Evolutionary conservation across 2,329 filamentous ascomycete species (phyloP), one percentile per base, ranked within the genome.

Genomic region (Neofusicoccum sp.): DNA sequence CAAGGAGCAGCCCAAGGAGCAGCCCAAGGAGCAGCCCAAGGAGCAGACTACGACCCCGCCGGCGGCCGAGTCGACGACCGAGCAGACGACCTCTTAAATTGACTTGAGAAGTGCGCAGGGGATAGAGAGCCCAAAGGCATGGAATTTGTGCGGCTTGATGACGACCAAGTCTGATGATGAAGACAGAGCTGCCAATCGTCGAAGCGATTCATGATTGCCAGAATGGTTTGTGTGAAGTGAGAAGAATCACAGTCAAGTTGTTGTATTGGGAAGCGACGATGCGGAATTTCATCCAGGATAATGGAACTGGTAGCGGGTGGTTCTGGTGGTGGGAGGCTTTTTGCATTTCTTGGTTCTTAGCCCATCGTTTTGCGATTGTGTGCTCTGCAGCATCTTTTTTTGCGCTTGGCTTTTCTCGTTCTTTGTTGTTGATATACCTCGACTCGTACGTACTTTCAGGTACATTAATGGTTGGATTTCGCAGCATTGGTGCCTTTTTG

Each of bases 271-370:
- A 43, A 43, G 51, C 33, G 51, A 43, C 28, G 24, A 26, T n/a
- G 47, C 11, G 38, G 6, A 31, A 33, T 40, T 54, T 33, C 28
- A 36, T 33, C 36, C 16, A 33, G 38, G 51, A 11, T 43, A 43
- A 56, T 56, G 51, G 51, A n/a, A 56, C 41, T 11, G 51, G 51
- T 20, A 54, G 33, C 33, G 28, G 38, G 38, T 43, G 20, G n/a
- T 54, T 16, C 33, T 43, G 51, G 51, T 24, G 51, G 16, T 33
- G 51, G 51, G 51, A 43, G 51, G 51, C n/a, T 28, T 56, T 56
- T 28, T 56, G 51, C 51, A 56, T 56, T 56, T 43, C 38, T 56
- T 56, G 51, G 51, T 56, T 56, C 28, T 26, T 43, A 56, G 51
- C 51, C 51, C 38, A 41, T 56, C 51, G 28, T 56, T 56, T 40